Base-by-base conservation (phyloP, 768 basidiomycete genomes). In the Boletus rubescentipes region DNA sequence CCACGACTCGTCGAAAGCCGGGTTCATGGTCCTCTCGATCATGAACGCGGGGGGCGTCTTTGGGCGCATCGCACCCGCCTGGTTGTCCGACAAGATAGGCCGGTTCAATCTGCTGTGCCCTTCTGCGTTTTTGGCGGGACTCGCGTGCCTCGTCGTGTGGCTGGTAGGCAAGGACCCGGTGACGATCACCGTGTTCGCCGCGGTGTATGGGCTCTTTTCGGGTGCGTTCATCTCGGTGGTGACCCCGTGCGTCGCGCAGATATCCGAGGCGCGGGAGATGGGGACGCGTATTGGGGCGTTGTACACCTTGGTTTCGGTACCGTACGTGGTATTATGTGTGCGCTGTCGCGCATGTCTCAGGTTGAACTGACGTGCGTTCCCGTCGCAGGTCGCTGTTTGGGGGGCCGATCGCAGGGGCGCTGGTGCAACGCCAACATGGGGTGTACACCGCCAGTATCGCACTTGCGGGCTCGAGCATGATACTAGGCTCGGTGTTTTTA, bases 221-320 rank as follows among this genome's bases (percentile, higher is more conserved):
- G 87, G 87, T 5, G 83, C 85, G 10, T 84, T 88, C 69, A 82
- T 86, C 43, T 81, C 84, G 35, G 76, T 88, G 37, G 68, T 89
- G 56, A 84, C 80, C 11, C 85, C 86, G 0, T 87, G 85, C 60
- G 77, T 89, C 21, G 84, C 78, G 20, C 82, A 85, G 61, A 85
- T 88, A 48, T 84, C 85, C 32, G 77, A 85, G 36, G 70, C 79
- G 20, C 61, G 72, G 9, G 78, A 81, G 61, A 80, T 87, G 44
- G 87, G 87, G 4, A 76, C 77, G 21, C 75, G 84, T 42, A 81
- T 89, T 39, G 87, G 87, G 18, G 71, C 82, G 54, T 63, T 88
- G 38, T 89, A 87, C 61, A 83, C 75, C 18, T 68, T 86, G 14
- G 81, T 87, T 20, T 83, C 87, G 0, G 74, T 88, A 36, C 85